Conservation (phyloP, 495 filamentous ascomycete genomes). For the Hyaloscypha hepaticicola region DNA sequence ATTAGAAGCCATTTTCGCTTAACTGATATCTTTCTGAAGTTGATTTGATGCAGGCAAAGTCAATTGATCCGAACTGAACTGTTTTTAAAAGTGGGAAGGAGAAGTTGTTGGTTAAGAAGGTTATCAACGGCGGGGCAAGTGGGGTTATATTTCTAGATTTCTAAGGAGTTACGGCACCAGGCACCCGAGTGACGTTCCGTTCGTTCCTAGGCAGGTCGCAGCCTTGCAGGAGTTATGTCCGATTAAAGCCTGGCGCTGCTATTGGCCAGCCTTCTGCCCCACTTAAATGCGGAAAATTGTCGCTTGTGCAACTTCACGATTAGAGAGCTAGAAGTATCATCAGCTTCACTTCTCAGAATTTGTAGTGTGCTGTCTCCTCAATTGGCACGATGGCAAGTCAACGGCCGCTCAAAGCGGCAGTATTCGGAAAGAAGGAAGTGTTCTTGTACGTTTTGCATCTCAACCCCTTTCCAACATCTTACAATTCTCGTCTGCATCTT, state of each 20-base stretch:
- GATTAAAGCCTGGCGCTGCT: too few relatives aligned
- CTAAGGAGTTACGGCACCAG: neutral
- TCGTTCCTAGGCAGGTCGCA: neutral
- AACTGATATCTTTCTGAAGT: neutral
- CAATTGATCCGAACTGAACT: neutral
- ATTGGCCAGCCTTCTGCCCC: neutral
- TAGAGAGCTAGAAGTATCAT: neutral
- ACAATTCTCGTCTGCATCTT: neutral
- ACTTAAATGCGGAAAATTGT: neutral
- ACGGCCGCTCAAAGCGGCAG: conserved; percentile 1
- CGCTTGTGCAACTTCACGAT: neutral
- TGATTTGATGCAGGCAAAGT: neutral
- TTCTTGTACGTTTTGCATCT: conserved; percentile 57
- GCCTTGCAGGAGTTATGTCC: too few relatives aligned
- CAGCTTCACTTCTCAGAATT: neutral
- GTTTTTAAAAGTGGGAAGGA: neutral
- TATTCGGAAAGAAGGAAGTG: conserved; percentile 58
- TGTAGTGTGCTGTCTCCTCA: neutral
- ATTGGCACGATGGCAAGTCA: conserved; percentile 11
- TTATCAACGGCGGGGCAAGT: conserved; percentile 8
- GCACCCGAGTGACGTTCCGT: neutral
- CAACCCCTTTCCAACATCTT: neutral
- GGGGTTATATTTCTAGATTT: neutral
- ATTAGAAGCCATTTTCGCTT: conserved; percentile 53
- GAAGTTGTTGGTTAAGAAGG: neutral